Conservation (phyloP, 2,329 filamentous ascomycete genomes). For the Magnaporthiopsis poae region DNA sequence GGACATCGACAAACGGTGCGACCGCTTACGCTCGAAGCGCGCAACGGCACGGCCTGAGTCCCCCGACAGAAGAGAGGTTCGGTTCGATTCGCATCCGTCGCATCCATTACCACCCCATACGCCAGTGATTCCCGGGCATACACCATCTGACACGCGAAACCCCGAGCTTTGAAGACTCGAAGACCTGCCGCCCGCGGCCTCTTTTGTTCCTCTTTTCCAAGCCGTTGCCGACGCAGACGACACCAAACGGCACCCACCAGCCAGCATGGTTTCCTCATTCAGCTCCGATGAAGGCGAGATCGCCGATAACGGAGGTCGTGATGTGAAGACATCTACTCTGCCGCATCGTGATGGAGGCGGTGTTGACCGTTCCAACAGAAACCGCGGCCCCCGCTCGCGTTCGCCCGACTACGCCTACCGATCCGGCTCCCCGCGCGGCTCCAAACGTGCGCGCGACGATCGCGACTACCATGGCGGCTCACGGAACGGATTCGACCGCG, state of each 20-base stretch:
- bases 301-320: conserved; percentile 56
- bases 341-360: conserved; percentile 61
- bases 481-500: conserved; percentile 30
- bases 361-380: conserved; percentile 91
- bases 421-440: conserved; percentile 53
- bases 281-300: conserved; percentile 85
- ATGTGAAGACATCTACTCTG: conserved; percentile 80
- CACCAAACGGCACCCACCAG: background rate
- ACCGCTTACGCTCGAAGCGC: background rate
- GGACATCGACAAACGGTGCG: background rate
- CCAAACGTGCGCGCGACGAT: conserved; percentile 58
- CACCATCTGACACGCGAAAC: background rate
- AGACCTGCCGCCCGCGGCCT: background rate
- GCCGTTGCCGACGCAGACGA: background rate
- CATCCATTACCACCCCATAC: background rate
- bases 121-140: background rate
- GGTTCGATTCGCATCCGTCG: background rate
- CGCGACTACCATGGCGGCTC: conserved; percentile 36
- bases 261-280: conserved; percentile 27
- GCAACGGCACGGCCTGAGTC: background rate
- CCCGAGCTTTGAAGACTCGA: background rate
- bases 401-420: conserved; percentile 45
- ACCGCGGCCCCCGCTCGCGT: conserved; percentile 48
- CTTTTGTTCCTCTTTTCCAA: background rate
- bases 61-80: background rate